phyloP scores from a whole-genome alignment of 805 yeast species.

The Candida pseudoglaebosa region DNA sequence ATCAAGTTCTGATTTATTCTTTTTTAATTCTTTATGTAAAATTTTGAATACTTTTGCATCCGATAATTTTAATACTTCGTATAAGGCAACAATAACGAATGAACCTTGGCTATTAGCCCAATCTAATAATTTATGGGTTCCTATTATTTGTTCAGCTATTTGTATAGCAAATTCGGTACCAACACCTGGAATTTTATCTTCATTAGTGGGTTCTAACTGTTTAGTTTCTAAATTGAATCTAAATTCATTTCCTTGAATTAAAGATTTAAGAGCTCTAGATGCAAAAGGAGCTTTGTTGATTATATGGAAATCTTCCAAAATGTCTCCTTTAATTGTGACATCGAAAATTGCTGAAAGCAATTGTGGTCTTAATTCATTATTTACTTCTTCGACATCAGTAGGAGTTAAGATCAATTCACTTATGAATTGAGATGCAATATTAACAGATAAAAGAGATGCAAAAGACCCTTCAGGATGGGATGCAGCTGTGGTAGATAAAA shows the following conservation, averaged over 20 bases:
- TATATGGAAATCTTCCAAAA: constrained; percentile 62
- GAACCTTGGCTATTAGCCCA: constrained; percentile 74
- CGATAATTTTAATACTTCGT: constrained; percentile 53
- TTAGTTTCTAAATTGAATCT: constrained; percentile 48
- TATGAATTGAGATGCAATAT: constrained; percentile 79
- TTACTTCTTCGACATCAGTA: constrained; percentile 35
- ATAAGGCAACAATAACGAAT: constrained; percentile 77
- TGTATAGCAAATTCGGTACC: constrained; percentile 60
- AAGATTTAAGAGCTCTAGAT: constrained; percentile 66
- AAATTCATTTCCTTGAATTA: constrained; percentile 86
- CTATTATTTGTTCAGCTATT: constrained; percentile 50
- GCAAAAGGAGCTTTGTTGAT: constrained; percentile 65
- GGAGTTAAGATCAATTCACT: constrained; percentile 60
- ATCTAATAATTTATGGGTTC: constrained; percentile 40
- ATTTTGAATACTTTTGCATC: constrained; percentile 37
- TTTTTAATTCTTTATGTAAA: constrained; percentile 53
- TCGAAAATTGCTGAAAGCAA: constrained; percentile 56
- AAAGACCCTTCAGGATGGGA: constrained; percentile 39
- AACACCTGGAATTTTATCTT: constrained; percentile 35
- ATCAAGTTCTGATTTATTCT: constrained; percentile 42
- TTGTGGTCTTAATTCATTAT: constrained; percentile 37
- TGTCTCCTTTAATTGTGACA: constrained; percentile 58
- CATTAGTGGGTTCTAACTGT: constrained; percentile 40
- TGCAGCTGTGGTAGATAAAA: constrained; percentile 28
- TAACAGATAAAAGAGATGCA: constrained; percentile 53